phyloP scores from a whole-genome alignment of 768 basidiomycete species.

The Russula earlei region DNA sequence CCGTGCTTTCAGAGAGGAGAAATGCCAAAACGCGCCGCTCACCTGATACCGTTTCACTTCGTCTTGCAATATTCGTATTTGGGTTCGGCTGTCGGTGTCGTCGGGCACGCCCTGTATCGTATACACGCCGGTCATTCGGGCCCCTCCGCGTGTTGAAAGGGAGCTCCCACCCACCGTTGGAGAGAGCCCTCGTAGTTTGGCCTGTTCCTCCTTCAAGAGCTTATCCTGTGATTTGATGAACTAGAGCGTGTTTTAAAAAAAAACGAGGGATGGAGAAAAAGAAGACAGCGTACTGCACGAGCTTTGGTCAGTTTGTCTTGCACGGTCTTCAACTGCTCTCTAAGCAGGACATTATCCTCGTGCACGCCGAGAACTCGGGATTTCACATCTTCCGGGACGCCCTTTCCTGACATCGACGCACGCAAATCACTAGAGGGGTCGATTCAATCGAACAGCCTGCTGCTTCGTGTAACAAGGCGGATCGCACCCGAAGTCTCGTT shows the following conservation, averaged over 20 bases:
- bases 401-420: conserved; percentile 65
- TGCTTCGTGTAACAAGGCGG: neutral
- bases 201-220: conserved; percentile 73
- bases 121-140: neutral
- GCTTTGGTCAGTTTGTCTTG: conserved; percentile 78
- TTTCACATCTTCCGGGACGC: conserved; percentile 77
- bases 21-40: neutral
- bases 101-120: conserved; percentile 45
- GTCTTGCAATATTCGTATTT: conserved; percentile 57
- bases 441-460: neutral
- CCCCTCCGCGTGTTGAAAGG: neutral
- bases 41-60: conserved; percentile 29
- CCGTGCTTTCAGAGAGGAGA: no score
- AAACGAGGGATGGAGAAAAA: neutral
- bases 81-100: conserved; percentile 60
- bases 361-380: conserved; percentile 63
- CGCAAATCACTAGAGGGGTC: conserved; percentile 53
- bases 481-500: conserved; percentile 72
- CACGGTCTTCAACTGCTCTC: conserved; percentile 59
- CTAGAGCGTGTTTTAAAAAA: conserved; percentile 30
- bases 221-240: conserved; percentile 92
- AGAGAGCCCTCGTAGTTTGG: conserved; percentile 39
- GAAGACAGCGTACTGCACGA: conserved; percentile 41
- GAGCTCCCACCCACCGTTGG: conserved; percentile 33
- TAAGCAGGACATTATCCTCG: conserved; percentile 63